Evolutionary conservation across 306 rosid genomes (phyloP), one percentile per base, ranked within the genome.

Genomic region (Cicer bijugum): DNA sequence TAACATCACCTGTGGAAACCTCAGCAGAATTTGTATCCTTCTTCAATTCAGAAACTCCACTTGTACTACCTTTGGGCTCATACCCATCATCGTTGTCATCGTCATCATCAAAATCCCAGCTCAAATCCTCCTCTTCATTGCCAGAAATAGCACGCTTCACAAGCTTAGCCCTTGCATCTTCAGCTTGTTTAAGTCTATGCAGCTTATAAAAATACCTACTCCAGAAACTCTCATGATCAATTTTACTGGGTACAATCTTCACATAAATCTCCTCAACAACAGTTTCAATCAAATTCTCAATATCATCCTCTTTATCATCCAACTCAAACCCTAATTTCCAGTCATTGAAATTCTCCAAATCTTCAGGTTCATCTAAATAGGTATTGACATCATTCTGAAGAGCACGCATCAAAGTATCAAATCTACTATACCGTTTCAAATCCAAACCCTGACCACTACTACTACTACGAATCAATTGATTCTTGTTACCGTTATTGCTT

Each of bases 101-200:
- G 0, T 88, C 96, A 11, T 91, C 99, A 35, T 89, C 97, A 6
- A 88, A 82, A 86, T 94, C 99, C 99, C 97, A 94, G 77, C 90
- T 89, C 87, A 94, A 84, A 81, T 94, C 96, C 85, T 91, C 99
- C 11, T 91, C 97, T 46, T 87, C 93, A 37, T 84, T 83, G 3
- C 85, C 89, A 0, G 92, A 87, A 52, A 91, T 88, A 0, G 95
- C 96, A 0, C 92, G 87, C 71, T 87, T 88, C 71, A 94, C 99
- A 2, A 94, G 89, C 87, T 85, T 88, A 19, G 86, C 88, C 77
- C 99, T 88, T 0, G 96, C 92, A 55, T 90, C 92, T 85, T 94
- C 99, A 0, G 66, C 90, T 71, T 83, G 89, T 75, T 86, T 88
- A 72, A 91, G 78, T 84, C 77, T 88, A 70, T 89, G 85, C 73